These are phyloP conservation scores for Termitomyces sp. DNA, from an alignment of 768 basidiomycete genomes.

Conservation along the genomic window DNA sequence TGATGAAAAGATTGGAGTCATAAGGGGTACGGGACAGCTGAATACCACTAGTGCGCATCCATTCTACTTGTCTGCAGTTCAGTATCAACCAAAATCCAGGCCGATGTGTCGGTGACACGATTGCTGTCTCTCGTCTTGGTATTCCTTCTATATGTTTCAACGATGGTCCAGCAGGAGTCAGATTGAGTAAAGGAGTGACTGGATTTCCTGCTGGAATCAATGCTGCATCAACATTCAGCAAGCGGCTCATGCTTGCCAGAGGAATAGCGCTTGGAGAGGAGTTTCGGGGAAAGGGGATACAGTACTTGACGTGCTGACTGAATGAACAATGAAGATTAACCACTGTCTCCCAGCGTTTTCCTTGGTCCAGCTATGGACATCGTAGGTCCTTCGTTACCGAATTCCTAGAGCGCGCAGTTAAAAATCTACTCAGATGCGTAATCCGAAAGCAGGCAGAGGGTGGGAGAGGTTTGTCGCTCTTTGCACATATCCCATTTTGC, in stretches of 20 bases:
- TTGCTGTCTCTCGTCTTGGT: slow-evolving; percentile 30
- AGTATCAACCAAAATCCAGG: slow-evolving; percentile 19
- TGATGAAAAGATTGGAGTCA: slow-evolving; percentile 40
- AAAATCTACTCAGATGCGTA: slow-evolving; percentile 33
- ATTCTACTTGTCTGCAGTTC: not conserved
- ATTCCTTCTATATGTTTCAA: slow-evolving; percentile 42
- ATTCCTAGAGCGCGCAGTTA: too few species aligned
- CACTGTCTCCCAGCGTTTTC: slow-evolving; percentile 24
- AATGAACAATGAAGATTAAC: not conserved
- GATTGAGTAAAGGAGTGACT: slow-evolving; percentile 35
- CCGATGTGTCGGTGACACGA: slow-evolving; percentile 43
- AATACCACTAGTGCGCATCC: slow-evolving; percentile 26
- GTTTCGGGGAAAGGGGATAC: too few species aligned
- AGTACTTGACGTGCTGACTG: too few species aligned
- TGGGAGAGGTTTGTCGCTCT: slow-evolving; percentile 34
- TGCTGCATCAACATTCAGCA: slow-evolving; percentile 41
- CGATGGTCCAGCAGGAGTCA: slow-evolving; percentile 42
- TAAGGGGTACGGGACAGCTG: slow-evolving; percentile 39
- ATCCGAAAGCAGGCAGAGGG: slow-evolving; percentile 42
- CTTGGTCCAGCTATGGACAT: slow-evolving; percentile 53
- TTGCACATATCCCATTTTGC: not conserved
- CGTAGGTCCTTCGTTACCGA: slow-evolving; percentile 18
- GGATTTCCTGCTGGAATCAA: slow-evolving; percentile 57
- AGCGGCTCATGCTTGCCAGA: too few species aligned
- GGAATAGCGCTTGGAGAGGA: too few species aligned